Base-by-base conservation (phyloP, 177 flowering plant species). In the Vitis hybrid region DNA sequence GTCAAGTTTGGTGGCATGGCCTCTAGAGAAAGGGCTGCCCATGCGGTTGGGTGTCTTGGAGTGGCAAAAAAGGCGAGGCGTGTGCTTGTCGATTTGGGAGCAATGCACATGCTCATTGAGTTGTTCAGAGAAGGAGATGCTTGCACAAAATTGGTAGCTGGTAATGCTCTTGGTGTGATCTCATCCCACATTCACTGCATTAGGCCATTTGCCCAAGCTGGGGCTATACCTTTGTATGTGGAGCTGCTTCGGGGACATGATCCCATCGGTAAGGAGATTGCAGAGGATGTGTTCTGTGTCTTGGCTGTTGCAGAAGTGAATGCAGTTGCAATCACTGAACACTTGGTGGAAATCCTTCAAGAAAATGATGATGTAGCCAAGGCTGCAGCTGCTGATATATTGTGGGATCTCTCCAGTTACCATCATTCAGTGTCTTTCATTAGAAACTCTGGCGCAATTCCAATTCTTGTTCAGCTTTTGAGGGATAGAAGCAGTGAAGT, bases 1-100 rank as follows among this genome's bases (percentile, higher is more conserved):
- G 82, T 80, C 66, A 48, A 54, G 45, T 51, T 10, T 75, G 87
- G 89, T n/a, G 79, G 79, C 65, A 81, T 81, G 83, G 69, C 78
- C 5, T 88, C 89, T 56, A 78, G 87, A 72, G 80, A 81, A 40
- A 80, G 88, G 73, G 88, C 89, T 72, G 80, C 84, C 73, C 86
- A 82, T 13, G 86, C 84, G 2, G 80, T 87, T 40, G 88, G 89
- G 71, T 66, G 83, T 30, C 74, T 85, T 64, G 88, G 83, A 12
- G 70, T 79, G 60, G 70, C 82, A 6, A 71, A 67, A 70, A 75
- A 71, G 52, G 80, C 74, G 19, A 74, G 84, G 69, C 79, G 74
- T 60, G 60, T 64, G 71, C 80, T 86, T 72, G 85, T 84, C 12
- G 81, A 77, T 2, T 80, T 74, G 68, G 88, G 82, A 50, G 88